Evolutionary conservation across 2,329 filamentous ascomycete genomes (phyloP).

Genomic region (Exophiala viscosa): DNA sequence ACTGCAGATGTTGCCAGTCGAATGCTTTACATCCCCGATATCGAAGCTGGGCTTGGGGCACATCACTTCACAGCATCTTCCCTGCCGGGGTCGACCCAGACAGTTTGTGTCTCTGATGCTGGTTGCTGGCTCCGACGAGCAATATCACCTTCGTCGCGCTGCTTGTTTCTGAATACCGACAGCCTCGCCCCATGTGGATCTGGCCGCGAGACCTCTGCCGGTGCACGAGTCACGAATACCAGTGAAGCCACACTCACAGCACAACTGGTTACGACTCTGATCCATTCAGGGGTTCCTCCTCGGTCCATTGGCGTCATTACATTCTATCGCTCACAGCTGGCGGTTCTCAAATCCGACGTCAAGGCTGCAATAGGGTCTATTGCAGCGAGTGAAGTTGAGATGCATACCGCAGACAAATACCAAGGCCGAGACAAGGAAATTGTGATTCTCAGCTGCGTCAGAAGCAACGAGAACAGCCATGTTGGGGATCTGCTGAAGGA

Average conservation of each 20-base stretch:
- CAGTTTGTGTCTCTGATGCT: conserved; percentile 34
- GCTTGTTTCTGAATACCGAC: conserved; percentile 89
- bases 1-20: conserved; percentile 68
- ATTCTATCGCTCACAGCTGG: conserved; percentile 89
- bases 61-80: conserved; percentile 58
- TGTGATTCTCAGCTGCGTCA: conserved; percentile 79
- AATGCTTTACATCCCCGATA: conserved; percentile 65
- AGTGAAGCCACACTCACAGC: conserved; percentile 74
- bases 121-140: conserved; percentile 75
- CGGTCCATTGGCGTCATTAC: conserved; percentile 89
- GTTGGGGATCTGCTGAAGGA: conserved; percentile 93
- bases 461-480: conserved; percentile 73
- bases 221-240: conserved; percentile 82
- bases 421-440: conserved; percentile 95
- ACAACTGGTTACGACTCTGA: conserved; percentile 75
- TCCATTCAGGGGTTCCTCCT: conserved; percentile 70
- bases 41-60: conserved; percentile 53
- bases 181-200: conserved; percentile 63
- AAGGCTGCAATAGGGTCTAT: conserved; percentile 38
- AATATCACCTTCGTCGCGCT: conserved; percentile 66
- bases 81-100: conserved; percentile 3
- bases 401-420: conserved; percentile 96
- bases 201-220: conserved; percentile 55
- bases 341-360: conserved; percentile 71
- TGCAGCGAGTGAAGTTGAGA: conserved; percentile 66